Conservation (phyloP, 2,329 filamentous ascomycete genomes). For the Sporothrix pallida region DNA sequence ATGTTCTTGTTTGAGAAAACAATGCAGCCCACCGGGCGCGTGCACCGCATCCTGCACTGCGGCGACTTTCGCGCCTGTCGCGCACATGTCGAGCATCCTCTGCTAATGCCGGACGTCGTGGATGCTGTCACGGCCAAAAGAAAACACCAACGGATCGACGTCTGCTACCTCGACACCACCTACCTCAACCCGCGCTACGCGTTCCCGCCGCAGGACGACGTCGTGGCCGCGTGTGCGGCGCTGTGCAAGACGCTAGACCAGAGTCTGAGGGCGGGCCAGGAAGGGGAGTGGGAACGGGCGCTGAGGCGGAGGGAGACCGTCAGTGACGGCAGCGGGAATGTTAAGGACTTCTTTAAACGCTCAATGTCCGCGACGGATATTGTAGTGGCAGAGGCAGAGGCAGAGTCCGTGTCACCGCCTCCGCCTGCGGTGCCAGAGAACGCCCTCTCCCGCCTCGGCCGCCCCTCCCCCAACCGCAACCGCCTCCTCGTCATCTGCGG, state of each 20-base stretch:
- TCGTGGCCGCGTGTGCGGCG: conserved; percentile 85
- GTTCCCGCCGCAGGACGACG: conserved; percentile 86
- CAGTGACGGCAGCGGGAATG: conserved; percentile 48
- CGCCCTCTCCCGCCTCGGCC: conserved; percentile 39
- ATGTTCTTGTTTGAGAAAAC: conserved; percentile 90
- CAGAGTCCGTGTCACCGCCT: no score
- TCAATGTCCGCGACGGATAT: no score
- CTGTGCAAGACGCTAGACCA: conserved; percentile 68
- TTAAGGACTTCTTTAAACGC: conserved; percentile 60
- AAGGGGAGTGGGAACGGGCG: conserved; percentile 55
- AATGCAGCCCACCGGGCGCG: conserved; percentile 57
- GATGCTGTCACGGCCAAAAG: conserved; percentile 73
- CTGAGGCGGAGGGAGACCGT: conserved; percentile 45
- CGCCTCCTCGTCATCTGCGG: conserved; percentile 90
- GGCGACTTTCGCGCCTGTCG: conserved; percentile 94
- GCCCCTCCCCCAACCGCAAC: conserved; percentile 51
- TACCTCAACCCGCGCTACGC: conserved; percentile 96
- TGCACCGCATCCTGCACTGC: conserved; percentile 88
- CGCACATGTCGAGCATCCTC: conserved; percentile 79
- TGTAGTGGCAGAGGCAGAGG: neutral
- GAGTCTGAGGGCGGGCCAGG: conserved; percentile 46
- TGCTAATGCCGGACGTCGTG: conserved; percentile 75
- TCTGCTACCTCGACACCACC: conserved; percentile 96
- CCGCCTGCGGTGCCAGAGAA: no score
- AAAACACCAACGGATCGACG: conserved; percentile 85